phyloP scores from a whole-genome alignment of 306 rosid species.

The Trichosanthes truncata region DNA sequence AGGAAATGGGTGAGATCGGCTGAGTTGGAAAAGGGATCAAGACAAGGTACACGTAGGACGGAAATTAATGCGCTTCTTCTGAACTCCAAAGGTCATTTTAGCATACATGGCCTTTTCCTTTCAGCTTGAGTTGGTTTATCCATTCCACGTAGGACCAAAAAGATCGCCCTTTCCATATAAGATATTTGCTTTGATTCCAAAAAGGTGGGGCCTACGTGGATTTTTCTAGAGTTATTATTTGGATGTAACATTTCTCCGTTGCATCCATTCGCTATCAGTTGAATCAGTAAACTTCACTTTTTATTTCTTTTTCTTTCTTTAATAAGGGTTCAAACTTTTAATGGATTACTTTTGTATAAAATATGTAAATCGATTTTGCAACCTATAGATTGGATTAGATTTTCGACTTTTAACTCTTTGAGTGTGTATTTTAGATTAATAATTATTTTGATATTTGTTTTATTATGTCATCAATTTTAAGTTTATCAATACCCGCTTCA shows the following conservation, averaged over 20 bases:
- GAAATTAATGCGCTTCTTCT: neutral
- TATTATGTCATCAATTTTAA: no score
- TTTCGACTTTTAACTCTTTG: no score
- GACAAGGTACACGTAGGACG: neutral
- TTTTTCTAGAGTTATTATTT: neutral
- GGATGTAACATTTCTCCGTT: neutral
- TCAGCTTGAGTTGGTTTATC: slow-evolving; percentile 4
- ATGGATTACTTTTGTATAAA: no score
- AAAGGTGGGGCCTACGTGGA: slow-evolving; percentile 7
- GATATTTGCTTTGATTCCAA: slow-evolving; percentile 1
- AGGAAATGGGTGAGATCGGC: neutral
- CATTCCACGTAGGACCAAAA: slow-evolving; percentile 12
- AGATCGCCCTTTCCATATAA: neutral
- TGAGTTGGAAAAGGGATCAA: slow-evolving; percentile 9
- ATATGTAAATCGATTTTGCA: no score
- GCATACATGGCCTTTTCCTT: slow-evolving; percentile 2
- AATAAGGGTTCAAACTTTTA: no score
- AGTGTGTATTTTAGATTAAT: no score
- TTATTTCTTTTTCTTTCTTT: neutral
- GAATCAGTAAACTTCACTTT: neutral
- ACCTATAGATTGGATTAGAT: no score
- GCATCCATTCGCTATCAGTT: neutral
- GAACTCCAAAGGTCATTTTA: slow-evolving; percentile 13
- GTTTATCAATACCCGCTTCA: no score
- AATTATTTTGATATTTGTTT: no score